Conservation (phyloP, 331 rosid genomes). For the Stylosanthes scabra region DNA sequence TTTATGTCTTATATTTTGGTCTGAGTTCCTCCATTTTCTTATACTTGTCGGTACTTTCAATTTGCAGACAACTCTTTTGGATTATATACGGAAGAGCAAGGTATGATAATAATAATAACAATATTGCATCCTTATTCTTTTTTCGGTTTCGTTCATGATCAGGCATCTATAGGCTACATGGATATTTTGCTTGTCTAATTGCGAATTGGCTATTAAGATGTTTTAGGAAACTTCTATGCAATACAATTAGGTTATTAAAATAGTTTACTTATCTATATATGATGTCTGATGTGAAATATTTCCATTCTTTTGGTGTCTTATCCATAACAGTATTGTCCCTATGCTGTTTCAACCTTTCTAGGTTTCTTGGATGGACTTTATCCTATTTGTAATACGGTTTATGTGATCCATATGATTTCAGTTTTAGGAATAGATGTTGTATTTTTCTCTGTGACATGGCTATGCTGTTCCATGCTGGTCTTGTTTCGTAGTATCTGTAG, state of each 20-base stretch:
- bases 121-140: conserved; percentile 30
- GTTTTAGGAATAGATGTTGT: background rate
- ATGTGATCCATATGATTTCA: conserved; percentile 19
- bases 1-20: conserved; percentile 32
- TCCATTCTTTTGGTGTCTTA: conserved; percentile 11
- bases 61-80: conserved; percentile 96
- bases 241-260: conserved; percentile 21
- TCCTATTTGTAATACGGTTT: background rate
- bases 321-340: conserved; percentile 9
- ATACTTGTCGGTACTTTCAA: conserved; percentile 42
- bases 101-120: conserved; percentile 47
- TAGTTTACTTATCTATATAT: conserved; percentile 17
- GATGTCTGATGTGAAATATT: background rate
- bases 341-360: background rate
- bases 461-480: background rate
- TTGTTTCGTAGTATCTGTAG: conserved; percentile 2
- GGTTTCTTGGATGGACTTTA: conserved; percentile 21
- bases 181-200: conserved; percentile 19
- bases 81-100: conserved; percentile 90
- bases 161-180: background rate
- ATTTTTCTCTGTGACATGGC: background rate
- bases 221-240: conserved; percentile 11
- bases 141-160: conserved; percentile 26
- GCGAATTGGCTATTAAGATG: conserved; percentile 8
- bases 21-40: conserved; percentile 41